These are phyloP conservation scores for Fragaria nilgerrensis DNA, from an alignment of 306 rosid genomes.

Conservation along the genomic window DNA sequence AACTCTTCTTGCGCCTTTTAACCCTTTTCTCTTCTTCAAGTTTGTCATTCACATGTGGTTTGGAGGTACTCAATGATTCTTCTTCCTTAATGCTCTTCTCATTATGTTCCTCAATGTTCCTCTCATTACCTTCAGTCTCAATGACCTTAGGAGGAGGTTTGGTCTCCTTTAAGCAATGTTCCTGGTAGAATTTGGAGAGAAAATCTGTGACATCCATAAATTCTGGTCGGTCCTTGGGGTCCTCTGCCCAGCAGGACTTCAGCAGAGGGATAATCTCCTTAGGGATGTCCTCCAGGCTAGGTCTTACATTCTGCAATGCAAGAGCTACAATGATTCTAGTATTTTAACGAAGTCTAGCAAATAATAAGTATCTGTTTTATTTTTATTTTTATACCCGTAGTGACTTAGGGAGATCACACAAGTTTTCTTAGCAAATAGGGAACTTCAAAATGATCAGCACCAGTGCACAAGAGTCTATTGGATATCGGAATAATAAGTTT, in stretches of 20 bases:
- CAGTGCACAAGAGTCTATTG: no score
- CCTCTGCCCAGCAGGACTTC: constrained; percentile 60
- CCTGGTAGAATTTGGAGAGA: constrained; percentile 26
- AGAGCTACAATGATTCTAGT: constrained; percentile 13
- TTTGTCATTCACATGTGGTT: neutral
- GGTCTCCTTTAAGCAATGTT: constrained; percentile 1
- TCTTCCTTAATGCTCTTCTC: neutral
- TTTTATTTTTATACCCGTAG: neutral
- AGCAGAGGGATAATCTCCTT: constrained; percentile 34
- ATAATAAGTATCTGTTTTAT: neutral
- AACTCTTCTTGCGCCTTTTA: constrained; percentile 17
- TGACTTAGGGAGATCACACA: neutral
- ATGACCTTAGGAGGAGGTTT: neutral
- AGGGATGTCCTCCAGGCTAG: constrained; percentile 51
- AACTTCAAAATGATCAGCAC: neutral
- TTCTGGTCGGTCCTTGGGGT: constrained; percentile 54
- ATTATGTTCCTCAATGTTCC: constrained; percentile 2
- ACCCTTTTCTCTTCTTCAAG: neutral
- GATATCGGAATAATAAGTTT: neutral
- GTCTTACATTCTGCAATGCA: constrained; percentile 46
- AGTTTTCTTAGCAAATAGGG: neutral
- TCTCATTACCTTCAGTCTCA: constrained; percentile 25
- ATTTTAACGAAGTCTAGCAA: neutral
- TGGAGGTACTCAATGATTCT: neutral
- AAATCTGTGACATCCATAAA: constrained; percentile 37